phyloP scores from a whole-genome alignment of 371 early-diverging fungal species.

The Syncephalastrum sp. region DNA sequence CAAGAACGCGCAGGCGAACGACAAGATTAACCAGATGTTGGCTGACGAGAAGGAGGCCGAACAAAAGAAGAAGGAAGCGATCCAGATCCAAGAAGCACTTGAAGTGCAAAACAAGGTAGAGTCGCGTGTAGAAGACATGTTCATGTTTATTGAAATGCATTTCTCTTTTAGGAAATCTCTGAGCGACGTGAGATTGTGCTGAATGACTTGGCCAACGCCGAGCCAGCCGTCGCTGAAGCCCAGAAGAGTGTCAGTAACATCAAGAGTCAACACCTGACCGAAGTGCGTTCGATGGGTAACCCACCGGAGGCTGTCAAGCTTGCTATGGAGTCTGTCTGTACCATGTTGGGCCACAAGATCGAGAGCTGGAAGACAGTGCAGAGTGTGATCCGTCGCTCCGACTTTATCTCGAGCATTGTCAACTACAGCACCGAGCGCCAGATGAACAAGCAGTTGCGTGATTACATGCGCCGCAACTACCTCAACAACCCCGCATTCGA shows the following conservation, averaged over 20 bases:
- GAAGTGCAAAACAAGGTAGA: conserved; percentile 67
- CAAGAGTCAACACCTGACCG: conserved; percentile 96
- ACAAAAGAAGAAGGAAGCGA: conserved; percentile 82
- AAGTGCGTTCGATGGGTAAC: conserved; percentile 97
- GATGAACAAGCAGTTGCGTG: conserved; percentile 73
- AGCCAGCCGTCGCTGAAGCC: conserved; percentile 97
- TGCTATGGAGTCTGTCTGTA: conserved; percentile 98
- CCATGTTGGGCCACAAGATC: conserved; percentile 85
- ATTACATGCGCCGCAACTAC: conserved; percentile 77
- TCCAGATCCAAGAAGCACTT: conserved; percentile 79
- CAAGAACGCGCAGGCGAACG: conserved; percentile 92
- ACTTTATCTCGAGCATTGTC: conserved; percentile 97
- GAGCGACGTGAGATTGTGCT: conserved; percentile 82
- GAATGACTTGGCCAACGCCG: conserved; percentile 91
- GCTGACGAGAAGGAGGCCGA: conserved; percentile 96
- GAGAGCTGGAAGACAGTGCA: conserved; percentile 90
- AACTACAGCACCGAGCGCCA: conserved; percentile 87
- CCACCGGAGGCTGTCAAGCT: conserved; percentile 97
- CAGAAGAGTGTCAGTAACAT: conserved; percentile 92
- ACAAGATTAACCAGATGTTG: conserved; percentile 95
- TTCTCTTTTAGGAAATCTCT: conserved; percentile 62
- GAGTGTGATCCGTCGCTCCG: conserved; percentile 90
- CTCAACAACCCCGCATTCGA: conserved; percentile 85
- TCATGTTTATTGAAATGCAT: neutral
- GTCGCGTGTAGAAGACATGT: too few species aligned